Conservation (phyloP, 352 stramenopile genomes). For the Globisporangium acanthophoron region DNA sequence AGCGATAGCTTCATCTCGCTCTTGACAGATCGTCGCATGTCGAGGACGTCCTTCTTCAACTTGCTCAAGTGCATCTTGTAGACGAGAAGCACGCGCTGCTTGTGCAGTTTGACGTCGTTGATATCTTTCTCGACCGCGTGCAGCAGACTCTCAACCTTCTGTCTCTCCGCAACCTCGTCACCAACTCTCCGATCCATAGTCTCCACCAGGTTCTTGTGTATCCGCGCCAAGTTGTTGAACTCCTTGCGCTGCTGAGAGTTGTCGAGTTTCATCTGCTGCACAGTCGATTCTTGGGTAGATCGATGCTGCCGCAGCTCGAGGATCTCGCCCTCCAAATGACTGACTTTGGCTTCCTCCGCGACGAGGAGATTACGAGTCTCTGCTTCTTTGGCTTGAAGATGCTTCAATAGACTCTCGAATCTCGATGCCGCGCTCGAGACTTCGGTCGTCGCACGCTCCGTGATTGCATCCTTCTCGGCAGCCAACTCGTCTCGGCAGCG, state of each 20-base stretch:
- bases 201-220: conserved; percentile 61
- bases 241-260: conserved; percentile 44
- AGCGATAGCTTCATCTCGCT: conserved; percentile 29
- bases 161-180: conserved; percentile 28
- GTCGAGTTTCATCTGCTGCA: conserved; percentile 25
- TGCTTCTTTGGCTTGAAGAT: conserved; percentile 21
- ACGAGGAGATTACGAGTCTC: conserved; percentile 10
- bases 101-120: conserved; percentile 16
- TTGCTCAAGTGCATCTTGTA: conserved; percentile 27
- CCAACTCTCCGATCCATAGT: conserved; percentile 35
- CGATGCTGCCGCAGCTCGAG: conserved; percentile 18
- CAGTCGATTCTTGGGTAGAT: not conserved
- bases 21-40: conserved; percentile 23
- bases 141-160: conserved; percentile 14
- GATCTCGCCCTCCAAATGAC: conserved; percentile 19
- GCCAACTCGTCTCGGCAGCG: conserved; percentile 19
- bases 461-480: conserved; percentile 15
- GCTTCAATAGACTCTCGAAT: conserved; percentile 22
- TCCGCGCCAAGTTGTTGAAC: conserved; percentile 53
- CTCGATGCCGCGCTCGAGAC: conserved; percentile 21
- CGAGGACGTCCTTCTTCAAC: conserved; percentile 22
- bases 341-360: conserved; percentile 2
- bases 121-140: conserved; percentile 19
- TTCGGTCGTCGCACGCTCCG: conserved; percentile 16
- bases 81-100: conserved; percentile 19